phyloP scores from a whole-genome alignment of 2,329 filamentous ascomycete genomes.

The Trichoderma polysporum region DNA sequence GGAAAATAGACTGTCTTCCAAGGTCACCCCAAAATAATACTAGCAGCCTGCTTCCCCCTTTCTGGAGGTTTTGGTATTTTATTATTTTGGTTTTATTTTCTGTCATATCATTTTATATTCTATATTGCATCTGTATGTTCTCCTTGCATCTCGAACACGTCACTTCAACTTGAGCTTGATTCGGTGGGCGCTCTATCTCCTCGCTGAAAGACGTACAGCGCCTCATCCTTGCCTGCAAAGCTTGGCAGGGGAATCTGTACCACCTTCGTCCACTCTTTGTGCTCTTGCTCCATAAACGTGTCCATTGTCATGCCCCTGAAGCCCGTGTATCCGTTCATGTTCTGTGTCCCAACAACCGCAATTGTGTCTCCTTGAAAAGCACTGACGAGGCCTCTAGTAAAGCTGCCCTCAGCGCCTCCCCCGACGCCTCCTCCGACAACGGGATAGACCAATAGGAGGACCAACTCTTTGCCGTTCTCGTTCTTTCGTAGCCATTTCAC shows the following conservation, averaged over 20 bases:
- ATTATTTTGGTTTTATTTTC: background rate
- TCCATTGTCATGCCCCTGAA: conserved; percentile 64
- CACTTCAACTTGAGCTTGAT: background rate
- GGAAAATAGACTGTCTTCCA: background rate
- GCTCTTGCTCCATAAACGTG: conserved; percentile 62
- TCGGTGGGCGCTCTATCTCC: conserved; percentile 39
- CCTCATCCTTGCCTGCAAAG: conserved; percentile 76
- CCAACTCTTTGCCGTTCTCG: conserved; percentile 50
- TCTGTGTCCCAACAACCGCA: conserved; percentile 73
- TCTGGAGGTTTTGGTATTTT: background rate
- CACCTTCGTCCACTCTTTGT: conserved; percentile 57
- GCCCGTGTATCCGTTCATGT: conserved; percentile 70
- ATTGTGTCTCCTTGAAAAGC: conserved; percentile 64
- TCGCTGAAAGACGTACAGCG: conserved; percentile 64
- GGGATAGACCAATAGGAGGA: conserved; percentile 72
- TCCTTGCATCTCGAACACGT: conserved; percentile 3
- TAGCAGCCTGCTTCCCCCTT: background rate
- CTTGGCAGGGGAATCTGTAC: conserved; percentile 68
- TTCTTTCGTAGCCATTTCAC: conserved; percentile 54
- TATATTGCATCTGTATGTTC: background rate
- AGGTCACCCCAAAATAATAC: background rate
- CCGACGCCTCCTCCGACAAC: conserved; percentile 64
- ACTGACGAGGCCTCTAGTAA: conserved; percentile 61
- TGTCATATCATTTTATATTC: background rate
- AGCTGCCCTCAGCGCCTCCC: conserved; percentile 61